Conservation (phyloP, 2,329 filamentous ascomycete species). For the Aureobasidium sp. region DNA sequence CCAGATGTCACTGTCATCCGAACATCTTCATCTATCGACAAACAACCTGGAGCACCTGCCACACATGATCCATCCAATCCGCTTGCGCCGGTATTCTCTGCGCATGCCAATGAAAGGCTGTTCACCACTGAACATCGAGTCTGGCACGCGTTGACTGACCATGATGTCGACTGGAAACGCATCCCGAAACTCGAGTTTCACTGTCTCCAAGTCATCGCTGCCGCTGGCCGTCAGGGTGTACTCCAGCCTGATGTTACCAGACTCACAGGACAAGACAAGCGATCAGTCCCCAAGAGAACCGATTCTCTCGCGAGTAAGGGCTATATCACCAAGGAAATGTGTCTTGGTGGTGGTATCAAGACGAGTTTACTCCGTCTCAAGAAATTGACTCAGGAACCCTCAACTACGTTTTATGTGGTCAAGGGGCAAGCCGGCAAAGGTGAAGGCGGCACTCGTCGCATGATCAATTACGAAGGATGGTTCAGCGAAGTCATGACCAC, state of each 20-base stretch:
- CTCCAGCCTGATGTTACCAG: constrained; percentile 50
- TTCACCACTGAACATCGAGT: constrained; percentile 49
- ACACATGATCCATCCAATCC: constrained; percentile 14
- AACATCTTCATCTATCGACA: constrained; percentile 28
- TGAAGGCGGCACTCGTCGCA: constrained; percentile 9
- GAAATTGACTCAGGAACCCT: constrained; percentile 36
- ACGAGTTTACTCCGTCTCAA: constrained; percentile 52
- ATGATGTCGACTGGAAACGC: constrained; percentile 49
- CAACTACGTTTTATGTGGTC: constrained; percentile 15
- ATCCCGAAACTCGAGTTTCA: constrained; percentile 50
- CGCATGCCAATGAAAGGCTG: constrained; percentile 30
- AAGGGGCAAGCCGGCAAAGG: constrained; percentile 6
- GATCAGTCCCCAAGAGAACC: constrained; percentile 56
- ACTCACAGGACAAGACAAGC: constrained; percentile 56
- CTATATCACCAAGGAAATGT: constrained; percentile 52
- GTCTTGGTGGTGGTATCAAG: constrained; percentile 42
- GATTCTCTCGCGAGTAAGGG: constrained; percentile 50
- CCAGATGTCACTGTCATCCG: constrained; percentile 49
- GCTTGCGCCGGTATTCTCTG: constrained; percentile 3
- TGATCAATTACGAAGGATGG: constrained; percentile 43
- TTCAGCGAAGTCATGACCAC: constrained; percentile 42
- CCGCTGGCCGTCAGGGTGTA: constrained; percentile 48
- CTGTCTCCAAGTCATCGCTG: constrained; percentile 53
- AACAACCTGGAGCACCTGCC: constrained; percentile 7
- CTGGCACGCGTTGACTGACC: constrained; percentile 55